phyloP scores from a whole-genome alignment of 208 protist genomes.

The Trypanosomatidae sp. region DNA sequence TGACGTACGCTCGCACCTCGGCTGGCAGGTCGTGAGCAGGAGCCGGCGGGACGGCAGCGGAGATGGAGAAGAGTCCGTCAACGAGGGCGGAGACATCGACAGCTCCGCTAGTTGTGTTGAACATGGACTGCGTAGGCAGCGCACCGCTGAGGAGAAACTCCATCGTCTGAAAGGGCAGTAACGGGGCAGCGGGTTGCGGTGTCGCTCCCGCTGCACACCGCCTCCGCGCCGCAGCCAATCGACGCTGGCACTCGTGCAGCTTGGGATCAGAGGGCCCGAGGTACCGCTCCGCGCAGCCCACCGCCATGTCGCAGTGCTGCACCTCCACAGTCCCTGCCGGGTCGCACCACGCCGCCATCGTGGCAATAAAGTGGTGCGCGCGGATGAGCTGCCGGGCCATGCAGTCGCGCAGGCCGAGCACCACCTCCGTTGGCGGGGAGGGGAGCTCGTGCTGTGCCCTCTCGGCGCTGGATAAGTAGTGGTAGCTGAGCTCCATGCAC shows the following conservation, averaged over 20 bases:
- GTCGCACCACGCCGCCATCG: slow-evolving; percentile 66
- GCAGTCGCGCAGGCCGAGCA: too few species aligned
- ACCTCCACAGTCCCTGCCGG: slow-evolving; percentile 33
- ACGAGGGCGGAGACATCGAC: too few species aligned
- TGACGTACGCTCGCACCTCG: slow-evolving; percentile 23
- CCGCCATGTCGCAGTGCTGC: slow-evolving; percentile 78
- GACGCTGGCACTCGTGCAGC: slow-evolving; percentile 38
- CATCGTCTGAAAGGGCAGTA: too few species aligned
- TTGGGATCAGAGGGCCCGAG: slow-evolving; percentile 19
- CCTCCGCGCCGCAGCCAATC: slow-evolving; percentile 36
- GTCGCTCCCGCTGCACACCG: slow-evolving; percentile 5
- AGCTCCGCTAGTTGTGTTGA: too few species aligned
- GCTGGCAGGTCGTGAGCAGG: slow-evolving; percentile 1
- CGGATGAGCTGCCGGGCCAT: slow-evolving; percentile 69
- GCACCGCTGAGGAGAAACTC: too few species aligned
- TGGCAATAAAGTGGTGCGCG: slow-evolving; percentile 73
- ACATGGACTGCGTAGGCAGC: too few species aligned
- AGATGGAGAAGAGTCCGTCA: too few species aligned
- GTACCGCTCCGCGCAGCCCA: slow-evolving; percentile 61
- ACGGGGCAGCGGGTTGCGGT: too few species aligned
- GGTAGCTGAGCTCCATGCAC: slow-evolving; percentile 62
- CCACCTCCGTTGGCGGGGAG: slow-evolving; percentile 14
- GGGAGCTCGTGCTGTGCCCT: neutral
- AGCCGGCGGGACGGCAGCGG: neutral
- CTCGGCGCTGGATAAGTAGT: slow-evolving; percentile 49